Evolutionary conservation across 257 asterid species (phyloP).

Genomic region (Solanum pennellii): DNA sequence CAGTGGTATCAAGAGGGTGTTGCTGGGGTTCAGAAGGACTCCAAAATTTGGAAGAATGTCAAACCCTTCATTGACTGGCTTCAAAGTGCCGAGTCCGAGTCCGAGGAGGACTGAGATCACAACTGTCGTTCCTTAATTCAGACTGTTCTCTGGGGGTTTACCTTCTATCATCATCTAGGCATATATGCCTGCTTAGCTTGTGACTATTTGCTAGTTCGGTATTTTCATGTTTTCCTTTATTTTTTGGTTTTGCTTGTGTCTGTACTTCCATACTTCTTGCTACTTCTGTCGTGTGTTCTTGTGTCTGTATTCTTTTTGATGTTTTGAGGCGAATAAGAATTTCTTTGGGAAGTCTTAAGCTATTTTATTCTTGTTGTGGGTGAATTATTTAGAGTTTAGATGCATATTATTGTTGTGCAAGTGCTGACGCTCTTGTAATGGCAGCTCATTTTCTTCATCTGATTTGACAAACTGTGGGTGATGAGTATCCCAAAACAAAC

Average conservation of each 20-base stretch:
- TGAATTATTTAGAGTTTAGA: neutral
- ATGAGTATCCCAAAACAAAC: neutral
- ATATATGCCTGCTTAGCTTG: neutral
- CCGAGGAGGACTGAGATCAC: constrained; percentile 10
- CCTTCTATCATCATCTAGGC: neutral
- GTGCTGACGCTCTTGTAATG: neutral
- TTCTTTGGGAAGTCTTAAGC: neutral
- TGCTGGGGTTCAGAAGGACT: neutral
- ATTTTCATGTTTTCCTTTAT: neutral
- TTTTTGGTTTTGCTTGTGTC: neutral
- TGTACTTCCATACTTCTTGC: neutral
- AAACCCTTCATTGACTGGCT: constrained; percentile 17
- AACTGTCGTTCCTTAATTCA: neutral
- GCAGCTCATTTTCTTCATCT: neutral
- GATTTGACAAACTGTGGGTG: neutral
- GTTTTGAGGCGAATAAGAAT: neutral
- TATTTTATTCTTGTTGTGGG: neutral
- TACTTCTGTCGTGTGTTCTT: neutral
- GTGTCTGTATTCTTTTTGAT: neutral
- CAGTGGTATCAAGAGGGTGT: constrained; percentile 11
- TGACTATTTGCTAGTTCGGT: neutral
- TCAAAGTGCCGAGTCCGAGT: constrained; percentile 21
- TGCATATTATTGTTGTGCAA: neutral
- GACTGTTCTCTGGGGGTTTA: neutral
- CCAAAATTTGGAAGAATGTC: constrained; percentile 12